Percentiles rank a stretch among this genome's conserved stretches.
Evolutionary conservation across 2,329 filamentous ascomycete species (phyloP).

Genomic region (Lomentospora prolificans): DNA sequence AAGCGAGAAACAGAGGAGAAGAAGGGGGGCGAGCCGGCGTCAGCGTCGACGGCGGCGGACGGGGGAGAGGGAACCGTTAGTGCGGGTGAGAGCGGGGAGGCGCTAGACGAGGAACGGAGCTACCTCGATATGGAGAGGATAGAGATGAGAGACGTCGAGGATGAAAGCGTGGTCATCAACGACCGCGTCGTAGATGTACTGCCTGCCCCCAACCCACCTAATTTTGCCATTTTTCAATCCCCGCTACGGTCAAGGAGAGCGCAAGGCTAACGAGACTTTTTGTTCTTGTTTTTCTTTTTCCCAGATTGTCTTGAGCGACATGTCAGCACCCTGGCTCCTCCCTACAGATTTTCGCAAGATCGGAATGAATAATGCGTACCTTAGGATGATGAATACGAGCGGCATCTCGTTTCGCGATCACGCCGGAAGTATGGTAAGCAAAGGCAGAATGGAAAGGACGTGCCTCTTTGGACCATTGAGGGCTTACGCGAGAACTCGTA

Average conservation of each 20-base stretch:
- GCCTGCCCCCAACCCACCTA: not conserved
- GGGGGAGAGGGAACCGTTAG: slow-evolving; percentile 9
- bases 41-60: slow-evolving; percentile 7
- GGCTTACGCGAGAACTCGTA: slow-evolving; percentile 24
- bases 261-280: too few relatives aligned
- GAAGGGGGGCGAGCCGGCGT: slow-evolving; percentile 1
- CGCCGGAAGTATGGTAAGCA: slow-evolving; percentile 79
- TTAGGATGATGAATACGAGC: slow-evolving; percentile 99
- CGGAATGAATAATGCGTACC: slow-evolving; percentile 90
- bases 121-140: slow-evolving; percentile 58
- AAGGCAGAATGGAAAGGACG: too few relatives aligned
- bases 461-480: not conserved
- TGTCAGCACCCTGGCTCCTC: slow-evolving; percentile 94
- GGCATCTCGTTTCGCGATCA: slow-evolving; percentile 82
- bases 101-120: slow-evolving; percentile 35
- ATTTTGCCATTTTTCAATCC: not conserved
- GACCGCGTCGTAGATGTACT: slow-evolving; percentile 53
- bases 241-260: not conserved
- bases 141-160: slow-evolving; percentile 20
- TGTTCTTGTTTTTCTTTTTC: too few relatives aligned
- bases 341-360: slow-evolving; percentile 69
- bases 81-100: slow-evolving; percentile 10
- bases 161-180: slow-evolving; percentile 18
- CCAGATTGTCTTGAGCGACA: slow-evolving; percentile 88
- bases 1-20: slow-evolving; percentile 13